Evolutionary conservation across 2,329 filamentous ascomycete species (phyloP).

Genomic region (Hortaea sp.): DNA sequence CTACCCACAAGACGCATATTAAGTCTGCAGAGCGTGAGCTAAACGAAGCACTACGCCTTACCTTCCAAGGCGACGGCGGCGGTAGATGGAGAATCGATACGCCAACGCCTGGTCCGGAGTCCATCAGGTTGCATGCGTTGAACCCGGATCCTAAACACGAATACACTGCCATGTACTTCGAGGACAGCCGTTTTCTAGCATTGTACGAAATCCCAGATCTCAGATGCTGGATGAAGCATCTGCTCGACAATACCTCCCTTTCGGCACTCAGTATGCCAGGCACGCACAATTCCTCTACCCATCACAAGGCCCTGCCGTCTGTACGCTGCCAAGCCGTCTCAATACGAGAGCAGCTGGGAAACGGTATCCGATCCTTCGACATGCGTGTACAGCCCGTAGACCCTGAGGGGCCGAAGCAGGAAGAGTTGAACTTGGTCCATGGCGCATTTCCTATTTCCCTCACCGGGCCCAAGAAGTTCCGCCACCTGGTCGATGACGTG

Average conservation of each 20-base stretch:
- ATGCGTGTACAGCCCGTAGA: constrained; percentile 64
- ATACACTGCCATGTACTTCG: constrained; percentile 35
- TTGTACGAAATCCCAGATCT: constrained; percentile 64
- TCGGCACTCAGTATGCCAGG: constrained; percentile 82
- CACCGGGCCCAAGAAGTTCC: constrained; percentile 69
- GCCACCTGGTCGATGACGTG: constrained; percentile 60
- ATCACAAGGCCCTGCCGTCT: constrained; percentile 73
- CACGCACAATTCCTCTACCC: constrained; percentile 89
- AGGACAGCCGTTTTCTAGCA: constrained; percentile 32
- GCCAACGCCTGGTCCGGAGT: constrained; percentile 43
- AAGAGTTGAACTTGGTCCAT: constrained; percentile 75
- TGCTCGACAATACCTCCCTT: constrained; percentile 62
- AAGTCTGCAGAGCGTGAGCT: constrained; percentile 44
- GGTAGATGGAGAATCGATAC: constrained; percentile 64
- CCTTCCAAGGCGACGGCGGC: constrained; percentile 52
- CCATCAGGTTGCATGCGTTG: constrained; percentile 29
- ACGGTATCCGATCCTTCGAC: constrained; percentile 91
- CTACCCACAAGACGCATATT: constrained; percentile 53
- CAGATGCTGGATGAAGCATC: constrained; percentile 67
- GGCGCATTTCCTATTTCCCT: constrained; percentile 80
- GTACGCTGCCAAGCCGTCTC: constrained; percentile 84
- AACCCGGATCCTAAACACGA: constrained; percentile 28
- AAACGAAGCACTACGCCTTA: constrained; percentile 62
- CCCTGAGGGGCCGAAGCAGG: constrained; percentile 43
- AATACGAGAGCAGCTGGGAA: constrained; percentile 67